A percentile compares a stretch with the other conserved stretches of the same genome.
These are phyloP conservation scores for Colletotrichum scovillei DNA, from an alignment of 2,329 filamentous ascomycete genomes.

Conservation along the genomic window DNA sequence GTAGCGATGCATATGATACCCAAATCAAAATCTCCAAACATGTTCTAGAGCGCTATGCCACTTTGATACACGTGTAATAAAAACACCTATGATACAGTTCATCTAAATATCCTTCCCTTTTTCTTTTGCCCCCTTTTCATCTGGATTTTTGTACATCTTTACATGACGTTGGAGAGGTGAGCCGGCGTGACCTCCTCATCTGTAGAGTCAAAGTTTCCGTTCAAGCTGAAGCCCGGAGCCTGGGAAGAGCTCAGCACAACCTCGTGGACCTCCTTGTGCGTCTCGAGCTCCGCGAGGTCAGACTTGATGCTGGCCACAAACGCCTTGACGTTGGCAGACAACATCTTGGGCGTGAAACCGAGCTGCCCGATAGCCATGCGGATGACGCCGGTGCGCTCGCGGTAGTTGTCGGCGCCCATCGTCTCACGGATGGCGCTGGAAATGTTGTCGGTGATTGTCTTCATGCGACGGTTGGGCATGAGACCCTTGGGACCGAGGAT, in stretches of 20 bases:
- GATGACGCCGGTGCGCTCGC: constrained; percentile 86
- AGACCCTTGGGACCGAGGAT: constrained; percentile 89
- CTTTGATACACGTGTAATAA: constrained; percentile 38
- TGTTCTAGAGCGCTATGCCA: constrained; percentile 34
- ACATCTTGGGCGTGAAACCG: constrained; percentile 86
- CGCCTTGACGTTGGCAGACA: constrained; percentile 85
- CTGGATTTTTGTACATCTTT: constrained; percentile 46
- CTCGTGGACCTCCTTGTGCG: constrained; percentile 62
- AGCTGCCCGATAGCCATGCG: constrained; percentile 92
- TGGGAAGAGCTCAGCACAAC: constrained; percentile 88
- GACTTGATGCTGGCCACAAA: constrained; percentile 81
- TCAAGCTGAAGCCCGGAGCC: constrained; percentile 87
- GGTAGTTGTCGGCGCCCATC: constrained; percentile 86
- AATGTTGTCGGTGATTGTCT: constrained; percentile 88
- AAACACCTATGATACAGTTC: constrained; percentile 53
- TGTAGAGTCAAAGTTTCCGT: constrained; percentile 77
- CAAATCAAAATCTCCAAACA: constrained; percentile 31
- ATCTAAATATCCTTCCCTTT: neutral
- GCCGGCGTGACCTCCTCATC: constrained; percentile 66
- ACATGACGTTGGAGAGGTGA: constrained; percentile 66
- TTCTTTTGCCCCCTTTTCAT: constrained; percentile 8
- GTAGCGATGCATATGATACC: constrained; percentile 45
- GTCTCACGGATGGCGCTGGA: constrained; percentile 81
- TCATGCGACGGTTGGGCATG: constrained; percentile 91
- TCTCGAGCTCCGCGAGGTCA: constrained; percentile 67